A percentile compares a stretch with the other conserved stretches of the same genome.
Conservation (phyloP, 1,284 basidiomycete species). For the Volvariella surrecta region DNA sequence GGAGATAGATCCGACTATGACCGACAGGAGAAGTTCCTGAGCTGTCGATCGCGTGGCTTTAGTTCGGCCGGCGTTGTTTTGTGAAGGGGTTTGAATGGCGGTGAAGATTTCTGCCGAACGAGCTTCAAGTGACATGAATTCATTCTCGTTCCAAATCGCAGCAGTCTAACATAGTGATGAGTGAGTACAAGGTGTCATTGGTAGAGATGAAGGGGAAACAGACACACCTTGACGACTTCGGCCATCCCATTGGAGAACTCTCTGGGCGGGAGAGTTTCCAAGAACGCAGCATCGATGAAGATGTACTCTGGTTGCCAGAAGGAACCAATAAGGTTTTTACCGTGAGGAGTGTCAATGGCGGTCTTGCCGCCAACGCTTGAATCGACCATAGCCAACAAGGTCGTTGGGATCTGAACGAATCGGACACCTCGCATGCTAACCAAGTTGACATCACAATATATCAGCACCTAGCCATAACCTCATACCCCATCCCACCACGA, state of each 20-base stretch:
- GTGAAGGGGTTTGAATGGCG: conserved; percentile 71
- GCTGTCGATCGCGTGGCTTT: conserved; percentile 63
- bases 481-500: not conserved
- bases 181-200: conserved; percentile 7
- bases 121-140: conserved; percentile 83
- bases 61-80: conserved; percentile 52
- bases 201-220: conserved; percentile 4
- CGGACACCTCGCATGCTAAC: conserved; percentile 53
- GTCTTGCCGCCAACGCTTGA: conserved; percentile 98
- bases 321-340: conserved; percentile 97
- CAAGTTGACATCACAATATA: not conserved
- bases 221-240: conserved; percentile 87
- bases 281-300: conserved; percentile 95
- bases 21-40: conserved; percentile 72
- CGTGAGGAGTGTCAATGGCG: conserved; percentile 88
- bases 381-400: conserved; percentile 97
- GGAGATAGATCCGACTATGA: conserved; percentile 82
- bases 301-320: conserved; percentile 98
- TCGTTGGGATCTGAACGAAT: conserved; percentile 95
- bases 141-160: conserved; percentile 88
- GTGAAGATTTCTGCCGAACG: conserved; percentile 77
- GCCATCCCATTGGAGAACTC: conserved; percentile 99
- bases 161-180: conserved; percentile 65
- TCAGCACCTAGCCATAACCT: not conserved
- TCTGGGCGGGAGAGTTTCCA: conserved; percentile 86